Evolutionary conservation across 257 asterid genomes (phyloP).

Genomic region (Leonotis leonurus): DNA sequence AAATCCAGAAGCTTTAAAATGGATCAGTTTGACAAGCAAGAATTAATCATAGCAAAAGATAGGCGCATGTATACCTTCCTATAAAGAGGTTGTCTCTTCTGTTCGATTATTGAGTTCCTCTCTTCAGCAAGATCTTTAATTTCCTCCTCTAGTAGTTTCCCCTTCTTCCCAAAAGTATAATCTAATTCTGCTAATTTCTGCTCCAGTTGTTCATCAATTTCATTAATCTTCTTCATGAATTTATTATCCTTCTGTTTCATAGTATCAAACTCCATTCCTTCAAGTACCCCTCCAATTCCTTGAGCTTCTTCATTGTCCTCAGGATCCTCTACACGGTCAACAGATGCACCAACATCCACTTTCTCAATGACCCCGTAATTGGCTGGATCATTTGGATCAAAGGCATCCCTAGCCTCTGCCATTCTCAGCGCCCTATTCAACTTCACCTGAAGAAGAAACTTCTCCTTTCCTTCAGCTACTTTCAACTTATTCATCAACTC

Average conservation of each 20-base stretch:
- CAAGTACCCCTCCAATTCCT: constrained; percentile 28
- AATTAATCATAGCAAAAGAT: neutral
- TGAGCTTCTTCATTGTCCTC: too few species aligned
- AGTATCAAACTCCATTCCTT: constrained; percentile 62
- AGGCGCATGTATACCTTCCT: constrained; percentile 55
- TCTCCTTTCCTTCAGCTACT: constrained; percentile 89
- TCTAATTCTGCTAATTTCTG: constrained; percentile 73
- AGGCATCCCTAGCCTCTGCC: constrained; percentile 68
- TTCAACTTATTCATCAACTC: constrained; percentile 78
- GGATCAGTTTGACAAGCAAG: neutral
- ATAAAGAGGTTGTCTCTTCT: constrained; percentile 78
- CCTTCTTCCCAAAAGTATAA: constrained; percentile 84
- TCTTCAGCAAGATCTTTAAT: constrained; percentile 95
- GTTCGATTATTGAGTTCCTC: constrained; percentile 80
- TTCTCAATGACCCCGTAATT: constrained; percentile 68
- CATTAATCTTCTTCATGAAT: constrained; percentile 64
- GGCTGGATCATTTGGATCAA: constrained; percentile 78
- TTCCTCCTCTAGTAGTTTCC: constrained; percentile 82
- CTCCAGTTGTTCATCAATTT: constrained; percentile 67
- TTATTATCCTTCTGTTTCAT: constrained; percentile 73
- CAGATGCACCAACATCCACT: constrained; percentile 39
- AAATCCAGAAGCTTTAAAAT: neutral
- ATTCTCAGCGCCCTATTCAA: constrained; percentile 73
- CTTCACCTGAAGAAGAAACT: constrained; percentile 79
- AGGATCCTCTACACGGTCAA: constrained; percentile 40